These are phyloP conservation scores for Eucalyptus cloeziana DNA, from an alignment of 345 rosid genomes.

Conservation along the genomic window DNA sequence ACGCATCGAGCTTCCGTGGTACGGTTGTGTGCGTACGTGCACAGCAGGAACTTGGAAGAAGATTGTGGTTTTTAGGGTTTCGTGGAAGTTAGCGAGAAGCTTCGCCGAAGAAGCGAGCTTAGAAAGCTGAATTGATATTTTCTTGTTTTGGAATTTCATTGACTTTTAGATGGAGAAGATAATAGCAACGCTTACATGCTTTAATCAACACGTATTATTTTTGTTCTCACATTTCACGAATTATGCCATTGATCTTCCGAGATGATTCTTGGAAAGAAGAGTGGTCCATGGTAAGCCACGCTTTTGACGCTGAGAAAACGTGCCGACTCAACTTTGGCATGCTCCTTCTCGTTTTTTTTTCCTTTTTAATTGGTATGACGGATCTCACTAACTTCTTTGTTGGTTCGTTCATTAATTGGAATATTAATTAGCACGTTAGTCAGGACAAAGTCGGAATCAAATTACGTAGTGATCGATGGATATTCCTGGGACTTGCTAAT, in stretches of 20 bases:
- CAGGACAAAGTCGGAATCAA: no score
- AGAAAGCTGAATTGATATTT: not conserved
- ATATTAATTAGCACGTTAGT: no score
- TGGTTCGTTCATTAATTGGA: no score
- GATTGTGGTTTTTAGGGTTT: not conserved
- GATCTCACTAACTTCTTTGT: no score
- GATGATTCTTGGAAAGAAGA: not conserved
- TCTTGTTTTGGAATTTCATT: not conserved
- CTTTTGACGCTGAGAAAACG: not conserved
- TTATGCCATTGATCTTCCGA: not conserved
- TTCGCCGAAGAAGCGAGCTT: not conserved
- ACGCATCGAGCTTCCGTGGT: no score
- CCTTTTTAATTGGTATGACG: no score
- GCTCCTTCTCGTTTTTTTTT: not conserved
- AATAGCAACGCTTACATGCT: not conserved
- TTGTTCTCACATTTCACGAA: no score
- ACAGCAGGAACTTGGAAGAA: not conserved
- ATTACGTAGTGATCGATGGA: no score
- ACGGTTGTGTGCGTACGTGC: not conserved
- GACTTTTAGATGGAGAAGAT: not conserved
- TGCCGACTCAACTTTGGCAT: not conserved
- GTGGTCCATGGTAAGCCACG: not conserved
- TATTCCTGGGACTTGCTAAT: no score
- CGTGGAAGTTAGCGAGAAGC: not conserved
- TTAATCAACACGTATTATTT: no score